Conservation (phyloP, 768 basidiomycete species). For the Calocera cornea region DNA sequence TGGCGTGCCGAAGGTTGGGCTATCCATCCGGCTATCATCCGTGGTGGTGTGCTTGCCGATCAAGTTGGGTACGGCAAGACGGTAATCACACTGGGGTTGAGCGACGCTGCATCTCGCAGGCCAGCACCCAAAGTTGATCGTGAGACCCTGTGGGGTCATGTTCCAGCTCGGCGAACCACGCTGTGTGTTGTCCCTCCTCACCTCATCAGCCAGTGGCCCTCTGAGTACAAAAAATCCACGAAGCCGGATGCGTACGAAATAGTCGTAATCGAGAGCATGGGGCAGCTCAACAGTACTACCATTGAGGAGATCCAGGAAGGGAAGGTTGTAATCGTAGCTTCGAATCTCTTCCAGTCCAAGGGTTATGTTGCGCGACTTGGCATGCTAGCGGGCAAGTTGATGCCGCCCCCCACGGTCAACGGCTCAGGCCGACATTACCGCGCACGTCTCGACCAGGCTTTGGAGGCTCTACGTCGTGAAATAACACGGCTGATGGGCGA, state of each 20-base stretch:
- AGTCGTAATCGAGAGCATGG: constrained; percentile 50
- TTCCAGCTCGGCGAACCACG: constrained; percentile 56
- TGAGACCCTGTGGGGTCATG: constrained; percentile 37
- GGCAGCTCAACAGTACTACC: constrained; percentile 55
- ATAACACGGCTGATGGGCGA: constrained; percentile 47
- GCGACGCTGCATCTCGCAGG: constrained; percentile 33
- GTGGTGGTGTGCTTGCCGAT: constrained; percentile 88
- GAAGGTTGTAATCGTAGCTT: constrained; percentile 76
- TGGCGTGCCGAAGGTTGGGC: constrained; percentile 94
- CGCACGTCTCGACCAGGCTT: constrained; percentile 51
- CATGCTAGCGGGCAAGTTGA: constrained; percentile 50
- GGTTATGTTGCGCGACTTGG: constrained; percentile 65
- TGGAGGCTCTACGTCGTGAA: constrained; percentile 47
- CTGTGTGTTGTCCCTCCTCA: constrained; percentile 85
- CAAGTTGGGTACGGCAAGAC: constrained; percentile 97
- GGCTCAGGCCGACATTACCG: constrained; percentile 83
- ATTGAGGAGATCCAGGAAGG: constrained; percentile 65
- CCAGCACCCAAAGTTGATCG: constrained; percentile 20
- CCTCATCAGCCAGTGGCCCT: constrained; percentile 77
- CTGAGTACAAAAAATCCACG: constrained; percentile 67
- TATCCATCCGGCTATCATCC: constrained; percentile 54
- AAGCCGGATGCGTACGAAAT: constrained; percentile 46
- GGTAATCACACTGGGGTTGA: constrained; percentile 80
- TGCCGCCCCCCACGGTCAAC: constrained; percentile 34
- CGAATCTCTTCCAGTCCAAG: constrained; percentile 64